Base-by-base conservation (phyloP, 75 land plant genomes). In the Sequoiadendron giganteum region DNA sequence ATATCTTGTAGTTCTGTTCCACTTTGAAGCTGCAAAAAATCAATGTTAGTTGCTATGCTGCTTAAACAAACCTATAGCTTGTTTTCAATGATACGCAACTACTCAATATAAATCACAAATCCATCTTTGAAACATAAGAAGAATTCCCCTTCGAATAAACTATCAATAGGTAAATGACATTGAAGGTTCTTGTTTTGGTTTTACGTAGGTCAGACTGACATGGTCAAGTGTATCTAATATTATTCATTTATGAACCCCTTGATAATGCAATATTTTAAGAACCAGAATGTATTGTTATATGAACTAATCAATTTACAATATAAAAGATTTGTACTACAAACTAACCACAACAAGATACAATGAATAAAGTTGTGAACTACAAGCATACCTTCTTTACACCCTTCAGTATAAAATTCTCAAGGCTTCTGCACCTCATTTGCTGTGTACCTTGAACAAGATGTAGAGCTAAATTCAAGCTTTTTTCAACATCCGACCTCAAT, bases 381-480 rank as follows among this genome's bases (percentile, higher is more conserved):
- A 11, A 75, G 14, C 83, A 82, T 92, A 95, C 95, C 95, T 93
- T 93, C 30, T 40, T 85, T 76, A 93, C n/a, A 85, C 85, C 91
- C 19, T 43, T 75, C 65, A 89, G 87, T 75, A 93, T 86, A 21
- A 68, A 89, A 55, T 75, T 81, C 42, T 86, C 84, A 88, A 93
- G 91, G 85, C 52, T 43, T 83, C 88, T 90, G 47, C 90, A 92
- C 76, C 52, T 65, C 11, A 13, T 34, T 58, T 90, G 89, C 84
- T 91, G 55, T 79, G 95, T 91, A 42, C 92, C 94, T 49, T 94
- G 89, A 87, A 94, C 88, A 43, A 93, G 86, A 39, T 88, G 91
- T 30, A 92, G 48, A 70, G 92, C 93, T 61, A 93, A 47, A 14
- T 85, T 88, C 75, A 96, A 80, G 76, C 91, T 91, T 65, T 88